Conservation (phyloP, 768 basidiomycete genomes). For the Chalciporus sphaerocephalus region DNA sequence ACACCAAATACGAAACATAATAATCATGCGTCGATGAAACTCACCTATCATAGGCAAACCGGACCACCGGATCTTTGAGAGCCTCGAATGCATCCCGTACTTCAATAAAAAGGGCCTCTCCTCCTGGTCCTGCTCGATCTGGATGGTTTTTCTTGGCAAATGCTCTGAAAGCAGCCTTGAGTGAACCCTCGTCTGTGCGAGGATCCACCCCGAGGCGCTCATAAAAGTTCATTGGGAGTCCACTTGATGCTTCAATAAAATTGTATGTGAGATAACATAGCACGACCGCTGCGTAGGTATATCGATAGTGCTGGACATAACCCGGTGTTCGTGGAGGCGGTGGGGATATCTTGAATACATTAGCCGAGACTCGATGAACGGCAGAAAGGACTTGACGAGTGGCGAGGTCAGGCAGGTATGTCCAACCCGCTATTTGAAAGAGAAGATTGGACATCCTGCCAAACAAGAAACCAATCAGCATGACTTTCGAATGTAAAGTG, state of each 20-base stretch:
- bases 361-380: conserved; percentile 38
- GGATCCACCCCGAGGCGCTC: conserved; percentile 62
- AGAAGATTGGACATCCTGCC: conserved; percentile 30
- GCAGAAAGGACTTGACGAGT: conserved; percentile 49
- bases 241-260: conserved; percentile 51
- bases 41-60: conserved; percentile 86
- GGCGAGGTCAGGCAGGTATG: conserved; percentile 58
- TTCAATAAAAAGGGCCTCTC: conserved; percentile 62
- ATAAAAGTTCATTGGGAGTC: conserved; percentile 71
- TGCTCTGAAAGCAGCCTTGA: conserved; percentile 69
- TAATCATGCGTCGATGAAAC: conserved; percentile 16
- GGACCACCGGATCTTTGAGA: conserved; percentile 66
- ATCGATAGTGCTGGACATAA: conserved; percentile 57
- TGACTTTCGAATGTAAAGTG: background rate
- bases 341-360: conserved; percentile 31
- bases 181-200: conserved; percentile 56
- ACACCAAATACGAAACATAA: background rate
- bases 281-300: conserved; percentile 59
- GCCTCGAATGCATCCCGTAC: conserved; percentile 76
- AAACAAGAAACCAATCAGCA: conserved; percentile 14
- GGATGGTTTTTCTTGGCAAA: conserved; percentile 77
- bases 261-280: conserved; percentile 65
- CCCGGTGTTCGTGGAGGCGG: conserved; percentile 40
- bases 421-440: conserved; percentile 58
- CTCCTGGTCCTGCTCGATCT: conserved; percentile 57